These are phyloP conservation scores for Amphichorda felina DNA, from an alignment of 2,329 filamentous ascomycete genomes.

Conservation along the genomic window DNA sequence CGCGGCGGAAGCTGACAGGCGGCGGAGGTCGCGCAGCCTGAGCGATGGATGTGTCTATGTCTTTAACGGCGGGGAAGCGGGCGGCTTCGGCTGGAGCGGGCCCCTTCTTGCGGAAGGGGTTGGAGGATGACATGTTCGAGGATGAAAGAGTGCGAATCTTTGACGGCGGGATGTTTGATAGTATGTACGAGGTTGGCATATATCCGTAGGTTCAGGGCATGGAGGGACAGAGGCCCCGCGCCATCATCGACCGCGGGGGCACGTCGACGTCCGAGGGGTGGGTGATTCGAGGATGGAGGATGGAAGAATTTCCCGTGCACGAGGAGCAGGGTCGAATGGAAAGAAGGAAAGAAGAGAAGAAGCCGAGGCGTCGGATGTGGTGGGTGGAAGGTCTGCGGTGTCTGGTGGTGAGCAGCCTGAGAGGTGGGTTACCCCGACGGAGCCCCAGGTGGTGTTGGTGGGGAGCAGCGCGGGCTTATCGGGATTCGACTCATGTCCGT, in stretches of 20 bases:
- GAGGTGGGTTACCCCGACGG: too few relatives aligned
- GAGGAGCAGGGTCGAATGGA: too few relatives aligned
- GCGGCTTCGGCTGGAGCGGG: not conserved
- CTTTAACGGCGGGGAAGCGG: conserved; percentile 11
- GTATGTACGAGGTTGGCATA: conserved; percentile 1
- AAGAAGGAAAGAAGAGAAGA: too few relatives aligned
- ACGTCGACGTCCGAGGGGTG: not conserved
- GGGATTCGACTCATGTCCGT: too few relatives aligned
- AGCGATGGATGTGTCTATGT: conserved; percentile 14
- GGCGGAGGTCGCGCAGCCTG: conserved; percentile 9
- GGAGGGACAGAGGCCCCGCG: conserved; percentile 1
- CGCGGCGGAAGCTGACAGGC: conserved; percentile 8
- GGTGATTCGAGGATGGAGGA: not conserved
- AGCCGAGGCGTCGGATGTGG: too few relatives aligned
- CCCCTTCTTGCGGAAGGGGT: conserved; percentile 34
- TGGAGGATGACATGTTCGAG: conserved; percentile 25
- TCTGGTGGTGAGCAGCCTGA: too few relatives aligned
- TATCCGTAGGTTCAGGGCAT: conserved; percentile 1
- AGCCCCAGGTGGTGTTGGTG: too few relatives aligned
- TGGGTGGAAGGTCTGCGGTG: too few relatives aligned
- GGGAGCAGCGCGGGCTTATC: too few relatives aligned
- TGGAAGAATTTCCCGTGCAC: conserved; percentile 1
- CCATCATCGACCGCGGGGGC: conserved; percentile 1
- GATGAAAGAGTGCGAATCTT: conserved; percentile 5
- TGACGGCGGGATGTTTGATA: not conserved